Base-by-base conservation (phyloP, 768 basidiomycete species). In the Saitozyma sp. region DNA sequence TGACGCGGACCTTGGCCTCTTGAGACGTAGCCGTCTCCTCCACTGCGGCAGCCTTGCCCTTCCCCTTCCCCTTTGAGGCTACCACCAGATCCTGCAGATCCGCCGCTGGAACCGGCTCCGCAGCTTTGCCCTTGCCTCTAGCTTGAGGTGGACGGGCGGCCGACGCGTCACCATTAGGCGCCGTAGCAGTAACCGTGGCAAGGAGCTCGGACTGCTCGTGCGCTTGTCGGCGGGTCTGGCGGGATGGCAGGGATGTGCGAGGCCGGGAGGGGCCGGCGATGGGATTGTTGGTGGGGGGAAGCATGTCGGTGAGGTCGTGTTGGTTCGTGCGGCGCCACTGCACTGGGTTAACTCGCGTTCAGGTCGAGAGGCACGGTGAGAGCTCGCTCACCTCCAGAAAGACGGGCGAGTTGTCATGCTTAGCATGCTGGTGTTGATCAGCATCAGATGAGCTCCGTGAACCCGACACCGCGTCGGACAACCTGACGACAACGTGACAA, bases 341-440 rank as follows among this genome's bases (percentile, higher is more conserved):
- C 39, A 87, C 85, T 19, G 88, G 90, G 45, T 83, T 82, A 52
- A 13, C 51, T 2, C 51, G 38, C 20, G 38, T 2, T 14, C 38
- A 52, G 51, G 11, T 52, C 16, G 38, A 52, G 46, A 48, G 19
- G 19, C 17, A 17, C 14, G 46, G 19, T 2, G 14, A 48, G 17
- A 17, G 8, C 9, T 19, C 9, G 45, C 85, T 54, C 64, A 92
- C 92, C 80, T 89, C 83, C 66, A 84, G 83, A 71, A 89, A 92
- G n/a, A 89, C 89, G 38, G 80, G 77, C 11, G 87, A 86, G 40
- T 84, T 84, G 66, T 94, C 91, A 56, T 79, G 63, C 74, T 93
- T 93, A 7, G 89, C 89, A 41, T 80, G 80, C 90, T 91, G 63
- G 3, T 5, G 16, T 29, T 9, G 5, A 54, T 56, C 19, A 55